Evolutionary conservation across 108 stramenopile genomes (phyloP), one percentile per base, ranked within the genome.

Genomic region (Cylindrotheca fusiformis): DNA sequence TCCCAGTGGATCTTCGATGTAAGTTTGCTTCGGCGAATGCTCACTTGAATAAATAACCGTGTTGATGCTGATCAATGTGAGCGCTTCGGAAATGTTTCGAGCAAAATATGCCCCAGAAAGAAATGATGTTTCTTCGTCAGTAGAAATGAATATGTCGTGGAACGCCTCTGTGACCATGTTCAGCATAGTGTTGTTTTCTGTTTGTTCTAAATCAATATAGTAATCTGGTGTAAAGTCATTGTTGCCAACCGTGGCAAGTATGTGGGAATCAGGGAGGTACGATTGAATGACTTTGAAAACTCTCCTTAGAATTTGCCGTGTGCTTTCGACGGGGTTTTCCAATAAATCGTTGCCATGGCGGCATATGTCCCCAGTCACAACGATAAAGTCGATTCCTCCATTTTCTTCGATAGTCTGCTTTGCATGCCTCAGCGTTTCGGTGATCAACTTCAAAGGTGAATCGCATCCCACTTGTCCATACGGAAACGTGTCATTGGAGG

Each of bases 181-280:
- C 60, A 71, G 24, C 48, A 63, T 10, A 4, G 55, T 22, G 21
- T 62, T 51, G 20, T 30, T 50, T 28, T 66, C 23, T 14, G 36
- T 41, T 41, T 41, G 10, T 36, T 77, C 63, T 27, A 83, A 21
- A 53, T 81, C 55, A 29, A 85, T 27, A 49, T 83, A 83, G 52
- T 90, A 90, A 63, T 90, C 88, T 0, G 85, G 84, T 5, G 72
- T 77, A 3, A 86, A 70, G 62, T 87, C 88, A 58, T 90, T 90
- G 59, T 90, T 90, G 33, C 88, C 88, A 8, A 90, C n/a, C 10
- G 65, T 52, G 12, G 75, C 51, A 31, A 90, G 53, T 19, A 86
- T 59, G 6, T 64, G 41, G 30, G 60, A 33, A 44, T 66, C 19
- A 2, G 36, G 32, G 2, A 67, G 58, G 49, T 60, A 25, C 5